Evolutionary conservation across 805 yeast species (phyloP).

Genomic region (Ogataea paradorogensis): DNA sequence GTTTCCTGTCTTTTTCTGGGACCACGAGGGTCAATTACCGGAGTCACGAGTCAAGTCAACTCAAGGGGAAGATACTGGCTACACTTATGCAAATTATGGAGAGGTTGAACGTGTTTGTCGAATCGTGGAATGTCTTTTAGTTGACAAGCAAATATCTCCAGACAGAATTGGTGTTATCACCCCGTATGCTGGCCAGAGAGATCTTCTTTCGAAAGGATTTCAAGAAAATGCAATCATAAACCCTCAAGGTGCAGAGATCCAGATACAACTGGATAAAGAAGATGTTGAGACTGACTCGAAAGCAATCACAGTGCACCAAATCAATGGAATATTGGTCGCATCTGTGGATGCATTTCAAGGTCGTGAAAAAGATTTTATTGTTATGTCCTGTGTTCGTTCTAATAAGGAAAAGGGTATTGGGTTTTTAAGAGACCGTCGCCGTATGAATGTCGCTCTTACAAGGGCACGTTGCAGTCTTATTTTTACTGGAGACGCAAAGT

Average conservation of each 20-base stretch:
- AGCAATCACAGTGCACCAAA: slow-evolving; percentile 42
- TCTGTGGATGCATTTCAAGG: slow-evolving; percentile 93
- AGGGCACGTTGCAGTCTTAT: slow-evolving; percentile 64
- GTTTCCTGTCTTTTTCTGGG: slow-evolving; percentile 60
- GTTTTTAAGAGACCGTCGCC: slow-evolving; percentile 56
- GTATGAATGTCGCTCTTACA: slow-evolving; percentile 72
- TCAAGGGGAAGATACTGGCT: slow-evolving; percentile 42
- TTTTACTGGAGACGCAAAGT: slow-evolving; percentile 57
- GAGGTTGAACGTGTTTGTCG: slow-evolving; percentile 51
- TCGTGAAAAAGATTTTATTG: slow-evolving; percentile 77
- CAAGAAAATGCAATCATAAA: slow-evolving; percentile 53
- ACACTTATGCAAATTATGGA: slow-evolving; percentile 53
- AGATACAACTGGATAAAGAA: slow-evolving; percentile 58
- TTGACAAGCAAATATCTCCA: slow-evolving; percentile 49
- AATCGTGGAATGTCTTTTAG: slow-evolving; percentile 47
- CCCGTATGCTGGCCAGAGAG: slow-evolving; percentile 76
- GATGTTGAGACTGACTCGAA: slow-evolving; percentile 46
- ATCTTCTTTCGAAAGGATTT: slow-evolving; percentile 49
- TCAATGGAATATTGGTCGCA: slow-evolving; percentile 46
- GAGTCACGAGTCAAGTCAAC: slow-evolving; percentile 49
- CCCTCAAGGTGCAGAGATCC: slow-evolving; percentile 47
- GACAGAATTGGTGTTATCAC: slow-evolving; percentile 64
- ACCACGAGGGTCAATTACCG: slow-evolving; percentile 44
- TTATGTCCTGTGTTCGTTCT: slow-evolving; percentile 76
- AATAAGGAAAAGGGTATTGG: slow-evolving; percentile 56